Evolutionary conservation across 441 rosid species (phyloP).

Genomic region (Brassica balearica): DNA sequence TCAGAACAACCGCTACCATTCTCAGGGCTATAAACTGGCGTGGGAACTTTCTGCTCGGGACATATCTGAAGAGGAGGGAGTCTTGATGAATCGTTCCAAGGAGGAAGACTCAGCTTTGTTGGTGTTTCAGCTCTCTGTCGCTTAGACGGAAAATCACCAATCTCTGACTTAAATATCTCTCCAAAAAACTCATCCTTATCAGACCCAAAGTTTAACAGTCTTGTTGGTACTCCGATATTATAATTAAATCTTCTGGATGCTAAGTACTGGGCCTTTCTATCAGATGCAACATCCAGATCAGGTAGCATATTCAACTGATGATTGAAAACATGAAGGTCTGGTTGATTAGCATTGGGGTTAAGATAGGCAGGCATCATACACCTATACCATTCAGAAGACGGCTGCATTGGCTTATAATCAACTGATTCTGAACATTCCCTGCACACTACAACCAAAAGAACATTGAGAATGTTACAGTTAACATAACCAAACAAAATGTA

Average conservation of each 20-base stretch:
- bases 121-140: background rate
- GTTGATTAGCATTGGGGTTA: background rate
- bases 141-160: background rate
- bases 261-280: background rate
- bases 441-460: conserved; percentile 4
- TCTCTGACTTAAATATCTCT: background rate
- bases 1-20: background rate
- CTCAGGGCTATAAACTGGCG: background rate
- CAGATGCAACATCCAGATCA: background rate
- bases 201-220: too few species aligned
- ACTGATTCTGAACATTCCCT: conserved; percentile 2
- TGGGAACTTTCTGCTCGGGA: background rate
- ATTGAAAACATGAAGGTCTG: background rate
- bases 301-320: conserved; percentile 9
- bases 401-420: conserved; percentile 4
- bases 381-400: background rate
- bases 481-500: too few species aligned
- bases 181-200: background rate
- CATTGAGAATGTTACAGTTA: background rate
- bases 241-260: background rate
- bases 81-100: background rate
- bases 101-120: background rate
- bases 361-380: conserved; percentile 21
- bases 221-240: background rate
- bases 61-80: conserved; percentile 18